Evolutionary conservation across 2,329 filamentous ascomycete species (phyloP), one percentile per base, ranked within the genome.

Genomic region (Aspergillus brasiliensis): DNA sequence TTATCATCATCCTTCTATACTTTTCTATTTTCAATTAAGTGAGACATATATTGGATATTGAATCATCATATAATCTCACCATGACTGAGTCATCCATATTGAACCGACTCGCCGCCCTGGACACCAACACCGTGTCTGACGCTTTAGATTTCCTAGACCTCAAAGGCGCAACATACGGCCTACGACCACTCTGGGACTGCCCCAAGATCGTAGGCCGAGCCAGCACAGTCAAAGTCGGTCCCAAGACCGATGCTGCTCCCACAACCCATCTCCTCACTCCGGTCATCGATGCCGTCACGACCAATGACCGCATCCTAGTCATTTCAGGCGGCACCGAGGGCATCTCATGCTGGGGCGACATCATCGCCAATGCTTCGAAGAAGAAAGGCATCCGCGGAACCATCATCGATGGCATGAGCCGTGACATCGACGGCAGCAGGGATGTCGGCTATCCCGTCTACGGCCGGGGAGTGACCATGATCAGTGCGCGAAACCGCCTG

Each of bases 361-460:
- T 69, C 17, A 48, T 69, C 23, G 65, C 64, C 34, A 67, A 68
- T 21, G 67, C 65, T 2, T 62, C 70, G 5, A 62, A 69, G 23
- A 21, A 27, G 7, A 72, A 70, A 34, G 5, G 51, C 0, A 71
- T 74, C 15, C 70, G 71, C 1, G 72, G 71, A 3, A 70, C 72
- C 3, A 56, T 73, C 61, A 71, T 74, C n/a, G 71, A 74, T 34
- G 72, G 71, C 17, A 65, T 72, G 67, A 69, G 71, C 37, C 71
- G 71, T 6, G 71, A 74, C 13, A 73, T 75, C 10, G 70, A 75
- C 34, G 74, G 73, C 5, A 71, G 71, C 37, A 69, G 70, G 1
- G 69, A 74, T 0, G 63, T 70, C 17, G 63, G 67, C 19, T 76
- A 74, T 57, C 73, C 73, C 10, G 70, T 76, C 5, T 75, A 70